phyloP scores from a whole-genome alignment of 345 rosid genomes.

The Noccaea caerulescens region DNA sequence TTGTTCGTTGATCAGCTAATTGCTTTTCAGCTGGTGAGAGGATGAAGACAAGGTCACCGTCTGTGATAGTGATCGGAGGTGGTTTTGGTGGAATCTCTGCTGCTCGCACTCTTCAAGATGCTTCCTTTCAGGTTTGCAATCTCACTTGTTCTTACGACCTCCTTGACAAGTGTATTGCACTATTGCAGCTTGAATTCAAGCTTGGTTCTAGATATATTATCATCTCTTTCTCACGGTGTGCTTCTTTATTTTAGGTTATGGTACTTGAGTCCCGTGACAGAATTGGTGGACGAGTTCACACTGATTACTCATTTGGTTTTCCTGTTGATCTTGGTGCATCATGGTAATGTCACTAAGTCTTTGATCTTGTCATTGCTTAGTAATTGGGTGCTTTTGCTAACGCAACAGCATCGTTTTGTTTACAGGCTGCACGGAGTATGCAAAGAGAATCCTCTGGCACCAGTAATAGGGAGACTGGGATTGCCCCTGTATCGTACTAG shows the following conservation, averaged over 20 bases:
- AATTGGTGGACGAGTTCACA: conserved; percentile 83
- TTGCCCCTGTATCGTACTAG: conserved; percentile 90
- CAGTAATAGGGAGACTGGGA: conserved; percentile 84
- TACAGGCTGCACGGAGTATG: conserved; percentile 95
- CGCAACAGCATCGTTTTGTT: conserved; percentile 7
- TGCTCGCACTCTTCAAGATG: conserved; percentile 89
- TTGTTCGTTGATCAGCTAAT: conserved; percentile 41
- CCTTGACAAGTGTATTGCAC: neutral
- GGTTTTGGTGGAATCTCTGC: conserved; percentile 94
- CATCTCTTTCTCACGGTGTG: conserved; percentile 15
- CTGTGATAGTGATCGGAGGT: conserved; percentile 87
- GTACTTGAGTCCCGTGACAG: conserved; percentile 88
- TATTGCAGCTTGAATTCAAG: neutral
- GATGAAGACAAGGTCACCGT: conserved; percentile 68
- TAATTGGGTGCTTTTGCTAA: conserved; percentile 1
- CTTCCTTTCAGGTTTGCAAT: conserved; percentile 73
- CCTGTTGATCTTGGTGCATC: conserved; percentile 98
- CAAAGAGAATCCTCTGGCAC: conserved; percentile 90
- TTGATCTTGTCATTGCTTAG: neutral
- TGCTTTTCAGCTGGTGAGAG: conserved; percentile 61
- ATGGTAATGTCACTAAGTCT: conserved; percentile 53
- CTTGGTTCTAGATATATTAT: neutral
- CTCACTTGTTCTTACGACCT: neutral
- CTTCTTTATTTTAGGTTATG: conserved; percentile 56
- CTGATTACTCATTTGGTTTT: conserved; percentile 86